Evolutionary conservation across 1,139 yeast genomes (phyloP), one percentile per base, ranked within the genome.

Genomic region (Taiozyma onychis): DNA sequence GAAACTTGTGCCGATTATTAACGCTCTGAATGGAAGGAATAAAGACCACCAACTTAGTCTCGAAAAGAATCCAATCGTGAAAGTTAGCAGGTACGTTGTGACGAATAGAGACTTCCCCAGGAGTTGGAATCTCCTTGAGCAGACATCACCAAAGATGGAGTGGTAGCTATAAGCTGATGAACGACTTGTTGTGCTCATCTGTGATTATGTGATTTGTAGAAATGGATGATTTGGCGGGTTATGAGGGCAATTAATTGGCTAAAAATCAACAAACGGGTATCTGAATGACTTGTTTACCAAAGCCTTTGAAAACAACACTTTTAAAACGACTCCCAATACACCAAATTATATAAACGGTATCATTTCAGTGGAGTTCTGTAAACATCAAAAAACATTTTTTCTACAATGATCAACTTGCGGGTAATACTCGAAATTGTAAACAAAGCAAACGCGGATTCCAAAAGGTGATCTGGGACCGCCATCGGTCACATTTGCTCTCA

Each of bases 71-170:
- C 71, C 61, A 6, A 70, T 47, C 1, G 67, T 7, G 3, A 70
- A 18, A 6, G 69, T 56, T 26, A 70, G 54, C 0, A 64, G 39
- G 47, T 71, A 51, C 2, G 77, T 57, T 5, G 66, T 46, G 2
- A 71, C 58, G 28, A 67, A 60, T 9, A 73, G 60, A 44, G 76
- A 57, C 45, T 77, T 63, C 3, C 67, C 67, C 24, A 70, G 58
- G 51, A 68, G 69, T 45, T 67, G 70, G 49, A 71, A 70, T 42
- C 75, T 60, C 1, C 72, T 62, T 47, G 69, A 67, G 51, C 73
- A 69, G 5, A 71, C 60, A 50, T 69, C 73, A 32, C 71, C 66
- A 51, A 71, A 71, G 26, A 70, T 65, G n/a, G 68, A 53, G 51
- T 69, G 68, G 55, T 70, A 71, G 46, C 65, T 66, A 48, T 66